Conservation (phyloP, 2,329 filamentous ascomycete genomes). For the Fusarium sp. region DNA sequence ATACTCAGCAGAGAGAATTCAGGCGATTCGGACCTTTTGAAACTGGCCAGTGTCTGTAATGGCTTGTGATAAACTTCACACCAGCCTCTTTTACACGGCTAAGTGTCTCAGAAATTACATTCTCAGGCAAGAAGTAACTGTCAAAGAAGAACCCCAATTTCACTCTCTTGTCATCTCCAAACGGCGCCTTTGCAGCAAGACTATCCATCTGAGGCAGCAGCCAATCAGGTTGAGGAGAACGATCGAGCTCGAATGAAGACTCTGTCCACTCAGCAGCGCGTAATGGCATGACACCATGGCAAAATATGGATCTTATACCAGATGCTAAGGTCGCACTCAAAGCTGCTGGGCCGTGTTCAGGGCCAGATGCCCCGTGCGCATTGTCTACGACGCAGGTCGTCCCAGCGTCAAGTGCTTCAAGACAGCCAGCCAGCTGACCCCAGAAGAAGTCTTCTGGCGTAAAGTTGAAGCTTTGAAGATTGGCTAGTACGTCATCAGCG, state of each 20-base stretch:
- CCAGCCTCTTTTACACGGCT: background rate
- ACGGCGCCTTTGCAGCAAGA: background rate
- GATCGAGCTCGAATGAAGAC: slow-evolving; percentile 7
- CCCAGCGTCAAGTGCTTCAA: slow-evolving; percentile 2
- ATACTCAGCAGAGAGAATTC: rapidly evolving
- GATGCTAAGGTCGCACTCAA: background rate
- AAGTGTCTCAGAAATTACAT: background rate
- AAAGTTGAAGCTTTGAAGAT: slow-evolving; percentile 14
- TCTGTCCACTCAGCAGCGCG: background rate
- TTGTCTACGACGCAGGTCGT: slow-evolving; percentile 12
- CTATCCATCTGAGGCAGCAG: background rate
- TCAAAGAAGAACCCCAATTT: slow-evolving; percentile 1
- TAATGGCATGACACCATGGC: slow-evolving; percentile 1
- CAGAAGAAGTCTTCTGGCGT: background rate
- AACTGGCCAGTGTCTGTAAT: slow-evolving; percentile 12
- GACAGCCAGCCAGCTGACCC: slow-evolving; percentile 1
- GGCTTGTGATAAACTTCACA: background rate
- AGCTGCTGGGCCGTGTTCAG: background rate
- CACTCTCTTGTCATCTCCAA: background rate
- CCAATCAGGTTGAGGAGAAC: background rate
- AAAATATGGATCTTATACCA: background rate
- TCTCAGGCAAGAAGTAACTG: background rate
- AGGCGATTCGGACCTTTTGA: background rate
- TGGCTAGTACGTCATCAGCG: background rate
- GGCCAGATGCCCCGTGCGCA: background rate